Evolutionary conservation across 768 basidiomycete species (phyloP).

Genomic region (Hebeloma cylindrosporum): DNA sequence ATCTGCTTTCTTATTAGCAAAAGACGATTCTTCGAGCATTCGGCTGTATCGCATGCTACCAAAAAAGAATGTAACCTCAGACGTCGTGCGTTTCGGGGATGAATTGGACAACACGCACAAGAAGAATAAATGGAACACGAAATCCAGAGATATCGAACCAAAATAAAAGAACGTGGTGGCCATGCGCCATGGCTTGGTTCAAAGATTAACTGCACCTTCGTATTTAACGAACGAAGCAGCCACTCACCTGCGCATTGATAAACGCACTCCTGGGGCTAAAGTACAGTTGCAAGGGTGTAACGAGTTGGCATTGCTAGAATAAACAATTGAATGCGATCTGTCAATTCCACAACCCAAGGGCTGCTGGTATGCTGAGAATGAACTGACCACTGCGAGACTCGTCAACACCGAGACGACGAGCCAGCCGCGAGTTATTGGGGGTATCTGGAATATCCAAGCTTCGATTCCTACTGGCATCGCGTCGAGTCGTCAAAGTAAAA

Average conservation of each 20-base stretch:
- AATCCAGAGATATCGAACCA: conserved; percentile 89
- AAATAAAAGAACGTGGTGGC: conserved; percentile 96
- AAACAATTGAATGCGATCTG: not conserved
- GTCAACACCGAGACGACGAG: conserved; percentile 74
- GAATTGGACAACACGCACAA: conserved; percentile 61
- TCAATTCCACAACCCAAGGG: not conserved
- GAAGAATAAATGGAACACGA: conserved; percentile 97
- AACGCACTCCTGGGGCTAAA: conserved; percentile 89
- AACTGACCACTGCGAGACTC: conserved; percentile 83
- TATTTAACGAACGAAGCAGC: not conserved
- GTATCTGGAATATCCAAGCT: conserved; percentile 89
- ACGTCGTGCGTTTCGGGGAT: not conserved
- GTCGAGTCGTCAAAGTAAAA: conserved; percentile 4
- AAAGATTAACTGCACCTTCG: conserved; percentile 1
- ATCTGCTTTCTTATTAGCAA: conserved; percentile 86
- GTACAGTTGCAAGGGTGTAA: conserved; percentile 90
- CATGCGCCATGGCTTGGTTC: conserved; percentile 76
- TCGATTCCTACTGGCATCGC: conserved; percentile 83
- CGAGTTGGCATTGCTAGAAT: conserved; percentile 83
- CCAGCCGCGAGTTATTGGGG: conserved; percentile 90
- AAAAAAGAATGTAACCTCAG: not conserved
- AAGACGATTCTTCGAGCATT: conserved; percentile 96
- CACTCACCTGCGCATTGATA: conserved; percentile 73
- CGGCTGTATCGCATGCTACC: conserved; percentile 93
- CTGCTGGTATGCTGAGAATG: not conserved